A percentile compares a stretch with the other conserved stretches of the same genome.
phyloP scores from a whole-genome alignment of 768 basidiomycete genomes.

The Thelephora aurantiotincta region DNA sequence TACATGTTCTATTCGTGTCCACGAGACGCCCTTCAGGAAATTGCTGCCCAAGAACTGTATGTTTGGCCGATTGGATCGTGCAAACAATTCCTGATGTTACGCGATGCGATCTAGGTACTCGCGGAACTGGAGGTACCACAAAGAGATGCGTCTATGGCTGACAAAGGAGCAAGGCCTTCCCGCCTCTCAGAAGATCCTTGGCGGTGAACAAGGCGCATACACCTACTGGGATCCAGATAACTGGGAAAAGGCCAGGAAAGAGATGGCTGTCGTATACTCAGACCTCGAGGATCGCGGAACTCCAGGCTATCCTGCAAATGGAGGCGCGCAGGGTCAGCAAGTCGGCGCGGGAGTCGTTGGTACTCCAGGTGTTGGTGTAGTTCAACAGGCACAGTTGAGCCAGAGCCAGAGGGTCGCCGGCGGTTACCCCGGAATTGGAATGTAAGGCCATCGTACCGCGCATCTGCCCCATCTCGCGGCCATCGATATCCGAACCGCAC shows the following conservation, averaged over 20 bases:
- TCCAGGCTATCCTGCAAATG: constrained; percentile 44
- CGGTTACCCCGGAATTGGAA: no score
- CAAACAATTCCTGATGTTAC: not conserved
- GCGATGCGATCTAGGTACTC: constrained; percentile 46
- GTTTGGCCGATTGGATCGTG: constrained; percentile 19
- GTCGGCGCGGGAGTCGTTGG: constrained; percentile 7
- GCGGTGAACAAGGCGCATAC: constrained; percentile 80
- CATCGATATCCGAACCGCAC: no score
- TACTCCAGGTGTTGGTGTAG: constrained; percentile 4
- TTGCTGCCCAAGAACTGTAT: constrained; percentile 90
- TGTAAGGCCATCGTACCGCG: no score
- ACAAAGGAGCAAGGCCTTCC: constrained; percentile 78
- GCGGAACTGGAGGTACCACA: constrained; percentile 95
- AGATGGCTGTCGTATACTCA: constrained; percentile 60
- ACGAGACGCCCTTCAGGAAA: constrained; percentile 83
- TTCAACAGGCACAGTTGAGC: not conserved
- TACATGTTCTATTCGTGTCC: constrained; percentile 97
- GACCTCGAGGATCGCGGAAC: constrained; percentile 63
- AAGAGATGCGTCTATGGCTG: constrained; percentile 72
- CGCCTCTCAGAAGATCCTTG: constrained; percentile 62
- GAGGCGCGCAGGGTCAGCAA: constrained; percentile 25
- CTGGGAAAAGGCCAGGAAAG: constrained; percentile 66
- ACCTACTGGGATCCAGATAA: constrained; percentile 81
- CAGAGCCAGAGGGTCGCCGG: not conserved
- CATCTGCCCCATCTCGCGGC: no score